These are phyloP conservation scores for Salvia rosmarinus DNA, from an alignment of 257 asterid genomes.

Conservation along the genomic window DNA sequence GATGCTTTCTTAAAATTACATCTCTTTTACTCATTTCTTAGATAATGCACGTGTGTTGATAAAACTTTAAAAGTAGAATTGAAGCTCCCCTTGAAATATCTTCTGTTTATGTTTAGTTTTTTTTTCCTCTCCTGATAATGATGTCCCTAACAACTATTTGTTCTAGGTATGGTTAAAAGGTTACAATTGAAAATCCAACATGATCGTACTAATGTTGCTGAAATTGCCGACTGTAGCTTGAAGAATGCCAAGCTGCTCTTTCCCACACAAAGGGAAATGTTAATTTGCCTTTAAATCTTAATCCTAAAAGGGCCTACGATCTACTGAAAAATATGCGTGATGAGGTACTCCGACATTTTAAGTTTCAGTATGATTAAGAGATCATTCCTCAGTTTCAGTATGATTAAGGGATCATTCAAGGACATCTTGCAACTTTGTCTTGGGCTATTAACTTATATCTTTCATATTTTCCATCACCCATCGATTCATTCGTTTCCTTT, in stretches of 20 bases:
- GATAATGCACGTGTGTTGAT: neutral
- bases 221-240: slow-evolving; percentile 25
- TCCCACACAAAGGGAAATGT: slow-evolving; percentile 55
- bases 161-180: slow-evolving; percentile 85
- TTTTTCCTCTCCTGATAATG: neutral
- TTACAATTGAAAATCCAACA: slow-evolving; percentile 55
- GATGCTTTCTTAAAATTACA: neutral
- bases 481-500: slow-evolving; percentile 16
- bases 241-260: slow-evolving; percentile 58
- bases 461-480: slow-evolving; percentile 4
- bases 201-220: slow-evolving; percentile 55
- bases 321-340: slow-evolving; percentile 74
- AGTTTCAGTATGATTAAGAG: slow-evolving; percentile 18
- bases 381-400: slow-evolving; percentile 14
- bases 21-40: slow-evolving; percentile 5
- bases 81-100: neutral
- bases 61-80: neutral
- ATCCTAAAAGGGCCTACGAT: slow-evolving; percentile 59
- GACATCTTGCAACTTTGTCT: slow-evolving; percentile 6
- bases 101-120: neutral
- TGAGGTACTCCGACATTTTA: slow-evolving; percentile 57
- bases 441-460: neutral
- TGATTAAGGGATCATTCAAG: slow-evolving; percentile 12
- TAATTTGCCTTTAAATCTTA: slow-evolving; percentile 48
- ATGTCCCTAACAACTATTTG: slow-evolving; percentile 25